Conservation (phyloP, 805 yeast genomes). For the Tetrapisispora iriomotensis region DNA sequence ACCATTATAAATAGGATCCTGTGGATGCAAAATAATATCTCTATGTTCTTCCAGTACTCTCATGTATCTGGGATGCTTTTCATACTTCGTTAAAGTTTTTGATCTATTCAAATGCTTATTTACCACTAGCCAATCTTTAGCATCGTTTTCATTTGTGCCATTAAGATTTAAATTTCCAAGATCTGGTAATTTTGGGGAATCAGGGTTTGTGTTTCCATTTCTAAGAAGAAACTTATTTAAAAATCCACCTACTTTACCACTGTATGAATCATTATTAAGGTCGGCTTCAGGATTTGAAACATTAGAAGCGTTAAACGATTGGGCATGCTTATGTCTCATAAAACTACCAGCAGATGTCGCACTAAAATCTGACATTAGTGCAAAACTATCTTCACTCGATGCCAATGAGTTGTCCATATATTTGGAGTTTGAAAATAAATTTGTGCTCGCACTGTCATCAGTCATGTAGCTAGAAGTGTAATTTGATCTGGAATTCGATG, state of each 20-base stretch:
- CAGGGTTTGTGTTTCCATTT: slow-evolving; percentile 4
- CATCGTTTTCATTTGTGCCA: slow-evolving; percentile 29
- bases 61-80: slow-evolving; percentile 60
- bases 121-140: slow-evolving; percentile 43
- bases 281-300: not conserved
- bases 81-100: slow-evolving; percentile 55
- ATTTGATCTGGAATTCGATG: slow-evolving; percentile 5
- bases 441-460: slow-evolving; percentile 7
- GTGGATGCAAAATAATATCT: slow-evolving; percentile 55
- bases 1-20: slow-evolving; percentile 34
- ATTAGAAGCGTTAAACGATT: slow-evolving; percentile 24
- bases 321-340: slow-evolving; percentile 58
- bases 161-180: slow-evolving; percentile 16
- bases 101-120: slow-evolving; percentile 61
- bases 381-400: slow-evolving; percentile 32
- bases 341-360: slow-evolving; percentile 87
- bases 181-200: slow-evolving; percentile 26
- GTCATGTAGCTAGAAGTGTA: not conserved
- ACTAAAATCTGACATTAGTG: slow-evolving; percentile 54
- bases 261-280: not conserved
- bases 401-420: slow-evolving; percentile 41
- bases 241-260: slow-evolving; percentile 24
- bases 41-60: slow-evolving; percentile 52
- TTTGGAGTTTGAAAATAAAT: slow-evolving; percentile 33
- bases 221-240: slow-evolving; percentile 28